These are phyloP conservation scores for Bisporella sp. DNA, from an alignment of 2,329 filamentous ascomycete genomes.

Conservation along the genomic window DNA sequence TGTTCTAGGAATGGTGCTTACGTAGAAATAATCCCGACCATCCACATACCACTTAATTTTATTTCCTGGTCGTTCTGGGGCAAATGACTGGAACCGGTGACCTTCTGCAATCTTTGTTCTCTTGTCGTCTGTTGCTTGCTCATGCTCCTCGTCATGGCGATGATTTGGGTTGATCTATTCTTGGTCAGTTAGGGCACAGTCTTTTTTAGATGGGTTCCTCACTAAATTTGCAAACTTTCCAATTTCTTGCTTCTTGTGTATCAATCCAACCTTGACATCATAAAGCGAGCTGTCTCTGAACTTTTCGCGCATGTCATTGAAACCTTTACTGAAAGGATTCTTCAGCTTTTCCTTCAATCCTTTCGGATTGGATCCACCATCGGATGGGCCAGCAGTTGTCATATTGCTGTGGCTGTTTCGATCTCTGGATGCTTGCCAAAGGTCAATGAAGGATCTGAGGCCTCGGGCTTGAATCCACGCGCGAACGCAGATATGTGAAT, in stretches of 20 bases:
- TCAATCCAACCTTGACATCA: constrained; percentile 49
- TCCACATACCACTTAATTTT: constrained; percentile 96
- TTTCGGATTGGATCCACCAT: constrained; percentile 22
- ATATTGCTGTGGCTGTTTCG: constrained; percentile 9
- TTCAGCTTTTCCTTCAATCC: constrained; percentile 39
- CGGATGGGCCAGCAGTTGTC: constrained; percentile 18
- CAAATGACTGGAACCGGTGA: constrained; percentile 85
- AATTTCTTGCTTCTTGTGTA: constrained; percentile 55
- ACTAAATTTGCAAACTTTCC: constrained; percentile 58
- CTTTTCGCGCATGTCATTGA: constrained; percentile 40
- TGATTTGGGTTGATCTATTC: constrained; percentile 70
- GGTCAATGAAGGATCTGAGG: too few relatives aligned
- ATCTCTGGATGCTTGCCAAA: background rate
- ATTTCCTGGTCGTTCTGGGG: constrained; percentile 79
- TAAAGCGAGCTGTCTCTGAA: constrained; percentile 46
- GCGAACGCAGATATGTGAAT: too few relatives aligned
- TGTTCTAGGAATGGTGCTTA: constrained; percentile 18
- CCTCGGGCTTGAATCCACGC: too few relatives aligned
- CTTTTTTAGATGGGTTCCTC: constrained; percentile 16
- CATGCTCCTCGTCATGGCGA: constrained; percentile 89
- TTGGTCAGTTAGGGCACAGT: background rate
- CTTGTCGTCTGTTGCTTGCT: constrained; percentile 76
- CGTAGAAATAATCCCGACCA: constrained; percentile 90
- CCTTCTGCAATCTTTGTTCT: constrained; percentile 62
- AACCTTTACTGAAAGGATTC: constrained; percentile 31